Evolutionary conservation across 2,329 filamentous ascomycete genomes (phyloP).

Genomic region (Trichoderma atrobrunneum): DNA sequence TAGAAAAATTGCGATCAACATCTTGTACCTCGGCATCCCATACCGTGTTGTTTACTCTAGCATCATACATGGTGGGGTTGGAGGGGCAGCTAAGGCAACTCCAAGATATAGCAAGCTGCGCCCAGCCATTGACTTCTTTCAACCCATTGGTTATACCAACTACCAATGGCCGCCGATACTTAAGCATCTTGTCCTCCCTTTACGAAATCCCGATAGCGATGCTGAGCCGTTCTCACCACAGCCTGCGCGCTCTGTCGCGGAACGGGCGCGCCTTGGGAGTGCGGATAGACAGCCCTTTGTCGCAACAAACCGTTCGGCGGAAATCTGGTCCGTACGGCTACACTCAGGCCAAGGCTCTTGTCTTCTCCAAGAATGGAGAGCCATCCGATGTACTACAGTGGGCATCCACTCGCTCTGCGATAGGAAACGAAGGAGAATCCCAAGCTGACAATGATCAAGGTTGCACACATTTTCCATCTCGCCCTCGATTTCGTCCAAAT

Average conservation of each 20-base stretch:
- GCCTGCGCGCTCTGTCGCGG: neutral
- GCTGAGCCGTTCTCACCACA: neutral
- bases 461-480: constrained; percentile 76
- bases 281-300: constrained; percentile 21
- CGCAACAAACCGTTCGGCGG: constrained; percentile 37
- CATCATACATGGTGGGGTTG: neutral
- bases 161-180: neutral
- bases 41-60: neutral
- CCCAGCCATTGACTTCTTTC: neutral
- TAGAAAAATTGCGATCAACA: neutral
- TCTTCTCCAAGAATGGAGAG: constrained; percentile 72
- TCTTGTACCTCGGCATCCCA: neutral
- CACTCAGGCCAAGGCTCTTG: constrained; percentile 78
- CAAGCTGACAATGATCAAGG: constrained; percentile 33
- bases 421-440: no score
- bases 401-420: constrained; percentile 20
- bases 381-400: constrained; percentile 67
- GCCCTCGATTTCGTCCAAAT: constrained; percentile 61
- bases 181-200: neutral
- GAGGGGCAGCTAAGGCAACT: neutral
- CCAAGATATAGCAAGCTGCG: neutral
- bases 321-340: constrained; percentile 72
- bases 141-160: neutral
- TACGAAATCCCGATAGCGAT: neutral
- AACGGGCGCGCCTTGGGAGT: neutral